phyloP scores from a whole-genome alignment of 2,329 filamentous ascomycete species.

The Pseudonectria buxi region DNA sequence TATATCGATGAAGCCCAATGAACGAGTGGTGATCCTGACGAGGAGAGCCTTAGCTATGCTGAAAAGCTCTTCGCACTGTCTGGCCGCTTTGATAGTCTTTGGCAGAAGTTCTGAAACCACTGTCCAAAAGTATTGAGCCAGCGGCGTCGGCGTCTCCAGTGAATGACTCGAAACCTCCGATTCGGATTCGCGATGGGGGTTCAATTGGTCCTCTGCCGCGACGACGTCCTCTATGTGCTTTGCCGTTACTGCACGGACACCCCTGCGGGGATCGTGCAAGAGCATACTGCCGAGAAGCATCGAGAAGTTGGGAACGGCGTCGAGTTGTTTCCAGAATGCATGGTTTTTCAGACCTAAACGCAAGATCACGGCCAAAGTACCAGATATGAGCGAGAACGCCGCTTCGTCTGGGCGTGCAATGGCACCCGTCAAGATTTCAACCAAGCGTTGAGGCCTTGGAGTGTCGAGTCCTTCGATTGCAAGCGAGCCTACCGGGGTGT shows the following conservation, averaged over 20 bases:
- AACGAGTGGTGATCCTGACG: conserved; percentile 22
- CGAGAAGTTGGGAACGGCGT: conserved; percentile 14
- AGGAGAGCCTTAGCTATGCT: conserved; percentile 35
- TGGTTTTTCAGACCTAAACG: conserved; percentile 21
- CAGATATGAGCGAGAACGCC: conserved; percentile 19
- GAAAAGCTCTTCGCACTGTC: conserved; percentile 41
- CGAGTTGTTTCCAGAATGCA: conserved; percentile 24
- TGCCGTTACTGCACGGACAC: conserved; percentile 23
- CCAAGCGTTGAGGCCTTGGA: conserved; percentile 16
- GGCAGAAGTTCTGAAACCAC: conserved; percentile 29
- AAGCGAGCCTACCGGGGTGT: conserved; percentile 6
- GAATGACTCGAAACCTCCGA: not conserved
- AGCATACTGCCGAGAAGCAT: conserved; percentile 18
- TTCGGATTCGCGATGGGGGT: too few relatives aligned
- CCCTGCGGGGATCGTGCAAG: conserved; percentile 21
- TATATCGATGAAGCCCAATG: conserved; percentile 25
- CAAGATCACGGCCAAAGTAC: conserved; percentile 22
- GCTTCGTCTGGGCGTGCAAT: conserved; percentile 15
- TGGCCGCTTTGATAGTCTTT: conserved; percentile 22
- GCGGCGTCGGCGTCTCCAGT: conserved; percentile 2
- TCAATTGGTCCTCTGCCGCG: conserved; percentile 3
- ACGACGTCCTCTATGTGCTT: conserved; percentile 28
- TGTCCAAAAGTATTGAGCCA: conserved; percentile 25
- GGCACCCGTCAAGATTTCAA: conserved; percentile 23
- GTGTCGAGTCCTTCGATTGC: conserved; percentile 4